Evolutionary conservation across 306 rosid genomes (phyloP), one percentile per base, ranked within the genome.

Genomic region (Myrica gale): DNA sequence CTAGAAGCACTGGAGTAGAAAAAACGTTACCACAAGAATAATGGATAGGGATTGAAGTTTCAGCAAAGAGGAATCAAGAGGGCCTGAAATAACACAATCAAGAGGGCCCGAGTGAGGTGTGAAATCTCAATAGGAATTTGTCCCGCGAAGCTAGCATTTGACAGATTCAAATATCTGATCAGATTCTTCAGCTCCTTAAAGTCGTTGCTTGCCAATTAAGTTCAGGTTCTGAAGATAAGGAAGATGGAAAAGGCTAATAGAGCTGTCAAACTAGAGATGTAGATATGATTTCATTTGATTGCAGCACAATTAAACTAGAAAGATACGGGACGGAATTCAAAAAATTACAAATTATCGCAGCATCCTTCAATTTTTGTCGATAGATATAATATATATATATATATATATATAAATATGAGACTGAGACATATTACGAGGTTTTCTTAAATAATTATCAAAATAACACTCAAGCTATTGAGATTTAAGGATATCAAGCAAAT

Each of bases 51-150:
- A 72, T 0, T 0, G 67, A 54, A 86, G 86, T 12, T 78, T 75
- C 80, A 0, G 15, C 10, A 81, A 17, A 1, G 80, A 60, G 0
- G 4, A 9, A 71, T 79, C 72, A 23, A 88, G 60, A 7, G 86
- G 86, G 0, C 0, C 0, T 0, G 69, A 17, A 83, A 88, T 76
- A 71, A 2, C 81, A 73, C 32, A 1, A 26, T 2, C 32, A 69
- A 71, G 23, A 9, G 62, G 78, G 78, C 78, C 47, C 78, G 37
- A 1, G 72, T 58, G 17, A 85, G 7, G 15, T 20, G 23, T 8
- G 79, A 71, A 20, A 86, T 78, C 66, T 71, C 85, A 53, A 80
- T 60, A 0, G 87, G 87, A 20, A 86, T 69, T 6, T 78, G 76
- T 42, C 83, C 83, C 0, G 1, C 15, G 39, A 80, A 86, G 9